Evolutionary conservation across 2,329 filamentous ascomycete genomes (phyloP).

Genomic region (Trichoderma brevicompactum): DNA sequence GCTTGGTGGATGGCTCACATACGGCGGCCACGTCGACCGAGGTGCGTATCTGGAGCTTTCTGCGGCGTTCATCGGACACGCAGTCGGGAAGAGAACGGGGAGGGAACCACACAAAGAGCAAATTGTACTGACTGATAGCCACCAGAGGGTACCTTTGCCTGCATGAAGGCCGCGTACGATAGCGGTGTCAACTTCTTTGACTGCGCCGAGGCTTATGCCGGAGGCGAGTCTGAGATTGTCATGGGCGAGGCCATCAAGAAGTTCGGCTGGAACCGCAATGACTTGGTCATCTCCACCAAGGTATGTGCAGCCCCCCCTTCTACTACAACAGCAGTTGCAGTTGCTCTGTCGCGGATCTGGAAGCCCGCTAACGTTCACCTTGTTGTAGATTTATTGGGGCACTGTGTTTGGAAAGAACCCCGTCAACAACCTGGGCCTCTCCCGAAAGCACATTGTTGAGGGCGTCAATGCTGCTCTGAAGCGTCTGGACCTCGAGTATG

Average conservation of each 20-base stretch:
- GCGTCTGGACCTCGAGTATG: slow-evolving; percentile 62
- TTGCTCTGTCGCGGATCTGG: not conserved
- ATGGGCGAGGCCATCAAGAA: slow-evolving; percentile 65
- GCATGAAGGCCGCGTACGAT: slow-evolving; percentile 66
- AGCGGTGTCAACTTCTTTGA: slow-evolving; percentile 67
- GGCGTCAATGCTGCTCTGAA: slow-evolving; percentile 63
- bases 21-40: slow-evolving; percentile 72
- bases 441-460: slow-evolving; percentile 71
- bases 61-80: too few species aligned
- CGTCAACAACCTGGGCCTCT: slow-evolving; percentile 70
- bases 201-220: slow-evolving; percentile 61
- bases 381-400: slow-evolving; percentile 65
- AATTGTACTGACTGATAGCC: not conserved
- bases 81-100: not conserved
- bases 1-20: slow-evolving; percentile 74
- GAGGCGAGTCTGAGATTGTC: slow-evolving; percentile 64
- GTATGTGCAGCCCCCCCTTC: slow-evolving; percentile 35
- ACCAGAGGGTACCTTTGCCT: slow-evolving; percentile 51
- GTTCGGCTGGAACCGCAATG: slow-evolving; percentile 64
- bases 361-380: not conserved
- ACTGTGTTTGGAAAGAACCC: slow-evolving; percentile 61
- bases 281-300: slow-evolving; percentile 66
- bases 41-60: slow-evolving; percentile 47
- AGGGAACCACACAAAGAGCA: not conserved
- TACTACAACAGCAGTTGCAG: not conserved